Evolutionary conservation across 176 grass and related monocot genomes (phyloP).

Genomic region (Ensete glaucum): DNA sequence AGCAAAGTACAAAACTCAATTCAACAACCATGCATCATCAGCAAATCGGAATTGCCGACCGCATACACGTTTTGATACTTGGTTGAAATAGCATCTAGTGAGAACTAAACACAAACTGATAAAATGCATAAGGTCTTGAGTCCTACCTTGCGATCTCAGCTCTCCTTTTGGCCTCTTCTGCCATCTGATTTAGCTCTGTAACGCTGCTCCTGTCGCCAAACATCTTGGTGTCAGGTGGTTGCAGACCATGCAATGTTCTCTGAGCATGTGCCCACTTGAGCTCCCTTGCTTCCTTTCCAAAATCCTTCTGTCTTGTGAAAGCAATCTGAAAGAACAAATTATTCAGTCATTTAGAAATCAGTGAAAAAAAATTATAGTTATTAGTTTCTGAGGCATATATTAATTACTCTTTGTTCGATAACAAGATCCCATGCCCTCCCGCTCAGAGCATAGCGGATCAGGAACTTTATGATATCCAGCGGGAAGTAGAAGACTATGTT

Average conservation of each 20-base stretch:
- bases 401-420: slow-evolving; percentile 69
- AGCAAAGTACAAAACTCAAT: background rate
- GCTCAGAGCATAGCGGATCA: slow-evolving; percentile 67
- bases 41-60: too few relatives aligned
- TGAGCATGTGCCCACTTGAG: slow-evolving; percentile 75
- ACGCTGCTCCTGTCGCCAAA: slow-evolving; percentile 39
- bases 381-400: background rate
- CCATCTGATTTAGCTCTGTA: slow-evolving; percentile 65
- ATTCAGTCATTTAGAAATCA: background rate
- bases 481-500: slow-evolving; percentile 76
- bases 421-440: slow-evolving; percentile 82
- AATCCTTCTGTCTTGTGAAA: slow-evolving; percentile 86
- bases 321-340: slow-evolving; percentile 38
- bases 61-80: too few relatives aligned
- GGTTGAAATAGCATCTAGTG: too few relatives aligned
- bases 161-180: slow-evolving; percentile 65
- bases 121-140: background rate
- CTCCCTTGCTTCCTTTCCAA: slow-evolving; percentile 65
- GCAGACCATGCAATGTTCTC: slow-evolving; percentile 72
- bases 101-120: too few relatives aligned
- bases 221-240: slow-evolving; percentile 34
- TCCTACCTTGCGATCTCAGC: slow-evolving; percentile 72
- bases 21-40: background rate
- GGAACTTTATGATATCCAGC: slow-evolving; percentile 78
- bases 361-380: background rate